A percentile compares a stretch with the other conserved stretches of the same genome.
These are phyloP conservation scores for Colletotrichum sp. DNA, from an alignment of 2,329 filamentous ascomycete species.

Conservation along the genomic window DNA sequence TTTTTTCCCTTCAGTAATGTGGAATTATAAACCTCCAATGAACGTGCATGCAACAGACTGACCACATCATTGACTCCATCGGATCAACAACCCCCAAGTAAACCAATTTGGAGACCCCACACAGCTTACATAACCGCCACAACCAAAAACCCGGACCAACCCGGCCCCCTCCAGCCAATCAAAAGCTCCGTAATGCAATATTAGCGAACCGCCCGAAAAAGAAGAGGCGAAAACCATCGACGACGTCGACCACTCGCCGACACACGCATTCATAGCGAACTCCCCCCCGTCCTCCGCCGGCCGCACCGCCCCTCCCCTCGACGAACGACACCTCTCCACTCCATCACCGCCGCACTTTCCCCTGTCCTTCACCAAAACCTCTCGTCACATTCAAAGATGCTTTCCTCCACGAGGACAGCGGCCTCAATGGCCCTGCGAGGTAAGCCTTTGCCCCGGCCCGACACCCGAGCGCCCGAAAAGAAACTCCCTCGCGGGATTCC, in stretches of 20 bases:
- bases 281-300: not conserved
- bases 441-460: constrained; percentile 30
- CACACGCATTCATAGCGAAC: not conserved
- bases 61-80: not conserved
- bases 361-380: not conserved
- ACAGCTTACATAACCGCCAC: constrained; percentile 7
- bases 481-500: not conserved
- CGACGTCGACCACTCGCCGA: constrained; percentile 15
- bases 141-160: not conserved
- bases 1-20: not conserved
- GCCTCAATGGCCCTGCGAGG: constrained; percentile 59
- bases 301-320: constrained; percentile 8
- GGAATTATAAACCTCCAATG: not conserved
- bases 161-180: constrained; percentile 8
- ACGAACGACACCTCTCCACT: constrained; percentile 15
- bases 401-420: constrained; percentile 54
- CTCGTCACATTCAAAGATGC: constrained; percentile 38
- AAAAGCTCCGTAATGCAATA: constrained; percentile 3
- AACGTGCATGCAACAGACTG: not conserved
- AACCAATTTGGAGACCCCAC: not conserved
- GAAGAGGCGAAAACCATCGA: constrained; percentile 18
- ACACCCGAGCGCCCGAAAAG: not conserved
- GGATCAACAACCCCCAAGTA: not conserved
- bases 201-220: constrained; percentile 9
- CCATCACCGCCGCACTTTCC: not conserved